Evolutionary conservation across 805 yeast species (phyloP), one percentile per base, ranked within the genome.

Genomic region (Yarrowia divulgata): DNA sequence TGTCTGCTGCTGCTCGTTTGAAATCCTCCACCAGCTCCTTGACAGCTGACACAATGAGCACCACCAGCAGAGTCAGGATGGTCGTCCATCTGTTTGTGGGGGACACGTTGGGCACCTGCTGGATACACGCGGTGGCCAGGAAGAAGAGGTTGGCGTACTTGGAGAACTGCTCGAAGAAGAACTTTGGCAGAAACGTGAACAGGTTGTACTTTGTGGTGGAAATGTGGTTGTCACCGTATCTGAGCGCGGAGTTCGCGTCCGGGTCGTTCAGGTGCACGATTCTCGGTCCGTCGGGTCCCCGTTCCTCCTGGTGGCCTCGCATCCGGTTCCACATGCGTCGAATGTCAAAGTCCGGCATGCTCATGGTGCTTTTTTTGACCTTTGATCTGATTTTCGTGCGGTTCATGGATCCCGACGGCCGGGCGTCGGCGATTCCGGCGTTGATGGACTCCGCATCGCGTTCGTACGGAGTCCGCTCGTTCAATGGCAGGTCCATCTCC

Each of bases 61-160:
- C 99, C 35, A 94, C 86, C 35, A 88, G 78, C 71, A 95, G 83
- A 0, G 99, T 96, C 60, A 97, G 96, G 54, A 95, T 90, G 0
- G 99, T 95, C 4, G 99, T 95, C 76, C 88, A 95, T 79, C 98
- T 81, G 79, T 95, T 95, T 0, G 98, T 95, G 13, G 99, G 99
- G 0, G 97, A 88, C 4, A 95, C 98, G 72, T 89, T 85, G 3
- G 99, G 99, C 13, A 95, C 98, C 78, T 95, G 99, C 81, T 95
- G 99, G 73, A 95, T 94, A 46, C 86, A 84, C 1, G 98, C 90
- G 0, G 99, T 95, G 81, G 91, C 91, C 67, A 95, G 81, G 78
- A 95, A 95, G 80, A 95, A 95, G 78, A 95, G 81, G 77, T 95
- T 95, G 12, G 99, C 98, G 77, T 95, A 96, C 79, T 94, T 95